phyloP scores from a whole-genome alignment of 805 yeast species.

The Candida anglica region DNA sequence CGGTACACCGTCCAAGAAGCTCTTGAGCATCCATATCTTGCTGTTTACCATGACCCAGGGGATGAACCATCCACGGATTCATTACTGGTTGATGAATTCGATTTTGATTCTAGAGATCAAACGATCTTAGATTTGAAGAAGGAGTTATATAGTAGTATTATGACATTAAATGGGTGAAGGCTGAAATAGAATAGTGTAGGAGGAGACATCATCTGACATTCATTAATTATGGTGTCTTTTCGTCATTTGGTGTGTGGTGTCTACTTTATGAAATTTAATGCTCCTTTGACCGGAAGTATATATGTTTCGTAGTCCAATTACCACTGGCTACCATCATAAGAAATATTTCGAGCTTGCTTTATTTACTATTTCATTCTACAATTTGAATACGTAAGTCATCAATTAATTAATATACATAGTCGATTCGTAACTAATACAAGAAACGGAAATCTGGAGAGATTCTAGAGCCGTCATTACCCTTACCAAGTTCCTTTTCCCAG shows the following conservation, averaged over 20 bases:
- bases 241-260: too few species aligned
- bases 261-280: too few species aligned
- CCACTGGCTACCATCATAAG: too few species aligned
- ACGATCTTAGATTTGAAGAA: slow-evolving; percentile 1
- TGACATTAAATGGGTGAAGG: not conserved
- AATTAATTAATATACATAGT: too few species aligned
- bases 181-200: too few species aligned
- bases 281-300: too few species aligned
- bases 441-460: slow-evolving; percentile 35
- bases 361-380: too few species aligned
- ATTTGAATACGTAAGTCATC: too few species aligned
- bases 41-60: slow-evolving; percentile 62
- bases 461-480: slow-evolving; percentile 38
- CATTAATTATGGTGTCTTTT: not conserved
- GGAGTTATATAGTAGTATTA: slow-evolving; percentile 1
- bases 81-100: slow-evolving; percentile 21
- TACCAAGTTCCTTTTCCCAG: slow-evolving; percentile 48
- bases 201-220: too few species aligned
- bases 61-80: slow-evolving; percentile 27
- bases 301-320: too few species aligned
- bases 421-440: too few species aligned
- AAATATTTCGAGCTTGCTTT: too few species aligned
- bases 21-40: slow-evolving; percentile 79
- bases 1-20: slow-evolving; percentile 90
- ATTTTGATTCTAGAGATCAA: slow-evolving; percentile 14